Base-by-base conservation (phyloP, 2,329 filamentous ascomycete genomes). In the Coleophoma eucalyptorum region DNA sequence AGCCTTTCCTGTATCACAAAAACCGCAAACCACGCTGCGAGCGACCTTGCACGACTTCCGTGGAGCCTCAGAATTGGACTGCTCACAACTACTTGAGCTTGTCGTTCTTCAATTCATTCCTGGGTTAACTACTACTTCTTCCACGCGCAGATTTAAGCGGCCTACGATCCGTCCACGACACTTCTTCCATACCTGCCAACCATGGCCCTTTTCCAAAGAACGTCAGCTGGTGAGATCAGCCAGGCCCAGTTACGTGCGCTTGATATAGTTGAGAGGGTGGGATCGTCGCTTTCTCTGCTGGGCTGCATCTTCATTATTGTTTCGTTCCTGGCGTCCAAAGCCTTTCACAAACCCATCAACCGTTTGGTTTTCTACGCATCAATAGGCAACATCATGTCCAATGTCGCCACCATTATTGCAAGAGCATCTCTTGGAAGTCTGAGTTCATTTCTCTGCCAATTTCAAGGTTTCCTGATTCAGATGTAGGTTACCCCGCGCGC, bases 321-420 rank as follows among this genome's bases (percentile, higher is more conserved):
- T 50, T 91, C 87, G 3, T 94, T 92, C 63, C 12, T 57, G 10
- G 12, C 33, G 12, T 58, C 53, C 3, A 77, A 75, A 15, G 77
- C 78, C 5, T 94, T 94, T 65, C 87, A 88, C 62, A 93, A 91
- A 63, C 87, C 89, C n/a, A 91, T 94, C 71, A 94, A 94, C 63
- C 79, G 90, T 16, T 76, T 95, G 0, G 84, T 93, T 10, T 93
- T 95, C 67, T 94, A 87, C 65, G 89, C 90, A 6, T 87, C 87
- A 0, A 87, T 89, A 62, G 90, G 89, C 8, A 95, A 96, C 62
- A 76, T 93, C 59, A 75, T 91, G 68, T 82, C 81, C 54, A 93
- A 90, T 65, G 78, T 90, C 16, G 89, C 84, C 1, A 91, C 89
- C 0, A 68, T 93, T 33, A 89, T 93, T 62, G 84, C 86, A 0